Base-by-base conservation (phyloP, 148 eudicot genomes). In the Vaccinium corymbosum region DNA sequence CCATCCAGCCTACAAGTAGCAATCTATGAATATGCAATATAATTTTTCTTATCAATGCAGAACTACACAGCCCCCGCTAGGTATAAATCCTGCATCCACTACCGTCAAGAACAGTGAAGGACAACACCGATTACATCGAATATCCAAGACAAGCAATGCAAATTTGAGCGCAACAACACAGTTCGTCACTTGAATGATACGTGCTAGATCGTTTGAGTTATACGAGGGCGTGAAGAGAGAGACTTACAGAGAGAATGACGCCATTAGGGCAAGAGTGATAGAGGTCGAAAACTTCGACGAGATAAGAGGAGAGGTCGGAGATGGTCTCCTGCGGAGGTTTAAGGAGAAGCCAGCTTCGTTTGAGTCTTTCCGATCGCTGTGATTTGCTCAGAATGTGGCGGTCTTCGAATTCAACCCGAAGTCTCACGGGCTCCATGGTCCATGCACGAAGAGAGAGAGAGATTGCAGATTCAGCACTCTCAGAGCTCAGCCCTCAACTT, bases 251-350 rank as follows among this genome's bases (percentile, higher is more conserved):
- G 89, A 96, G 98, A 50, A 89, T 75, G 79, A 96, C 68, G 88
- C 98, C 98, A 87, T 92, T 50, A 78, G 98, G 95, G 89, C 98
- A 96, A 82, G 97, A 87, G 12, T 84, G 71, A 76, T 83, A 80
- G 85, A 96, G 98, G 79, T 85, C 88, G 86, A 92, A 96, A 76
- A 84, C 73, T 79, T 87, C 88, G 83, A 87, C 80, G 46, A 96
- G 52, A 66, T 93, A 87, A 32, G 90, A 84, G 72, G 87, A 88
- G 35, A 94, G 83, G 53, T 92, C 94, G 49, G 91, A 85, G 51
- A 94, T 86, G 80, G 91, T 92, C 38, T 78, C 81, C 73, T 84
- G 87, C 15, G 86, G 86, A 35, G 97, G 94, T 86, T 91, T 89
- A 51, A 96, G 87, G 53, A 91, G 85, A 84, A 94, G 51, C 98